Evolutionary conservation across 306 rosid genomes (phyloP), one percentile per base, ranked within the genome.

Genomic region (Inga oerstediana): DNA sequence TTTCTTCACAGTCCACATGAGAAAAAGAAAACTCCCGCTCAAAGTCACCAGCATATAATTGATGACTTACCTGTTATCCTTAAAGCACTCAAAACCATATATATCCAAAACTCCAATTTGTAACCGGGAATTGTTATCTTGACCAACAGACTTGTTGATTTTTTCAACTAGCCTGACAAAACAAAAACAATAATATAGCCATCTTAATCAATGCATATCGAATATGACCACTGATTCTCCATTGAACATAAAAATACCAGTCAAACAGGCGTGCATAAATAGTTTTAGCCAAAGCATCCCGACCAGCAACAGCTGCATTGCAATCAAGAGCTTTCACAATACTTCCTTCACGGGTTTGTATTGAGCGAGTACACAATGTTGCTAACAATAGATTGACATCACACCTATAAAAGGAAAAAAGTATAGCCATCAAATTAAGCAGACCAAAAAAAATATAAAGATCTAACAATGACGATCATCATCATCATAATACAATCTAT

Each of bases 1-100:
- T 52, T 49, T 72, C 43, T 56, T 66, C 81, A 66, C 56, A 73
- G 46, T 49, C 65, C 66, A 72, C 46, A 56, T 19, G 39, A 22
- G 71, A 66, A 41, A 16, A 22, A n/a, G 5, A 46, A 10, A 0
- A 34, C 12, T 8, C 20, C 11, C 16, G 17, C 27, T 68, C 41
- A 35, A 67, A 77, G 79, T 74, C 77, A 73, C 79, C 75, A 66
- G 80, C 37, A 46, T 49, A 72, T 43, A 78, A 80, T 54, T 80
- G 76, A 85, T 56, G 65, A 75, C 70, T 80, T 86, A 94, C 99
- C 98, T 96, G 43, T 96, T 96, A 86, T 96, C 93, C 92, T 92
- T 96, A 35, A 96, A 96, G 89, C 99, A 96, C 84, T 96, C 99
- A 85, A 96, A 96, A 77, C 99, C 99, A 74, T 96, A 94, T 84